These are phyloP conservation scores for Prunus yedoensis DNA, from an alignment of 331 rosid species.

Conservation along the genomic window DNA sequence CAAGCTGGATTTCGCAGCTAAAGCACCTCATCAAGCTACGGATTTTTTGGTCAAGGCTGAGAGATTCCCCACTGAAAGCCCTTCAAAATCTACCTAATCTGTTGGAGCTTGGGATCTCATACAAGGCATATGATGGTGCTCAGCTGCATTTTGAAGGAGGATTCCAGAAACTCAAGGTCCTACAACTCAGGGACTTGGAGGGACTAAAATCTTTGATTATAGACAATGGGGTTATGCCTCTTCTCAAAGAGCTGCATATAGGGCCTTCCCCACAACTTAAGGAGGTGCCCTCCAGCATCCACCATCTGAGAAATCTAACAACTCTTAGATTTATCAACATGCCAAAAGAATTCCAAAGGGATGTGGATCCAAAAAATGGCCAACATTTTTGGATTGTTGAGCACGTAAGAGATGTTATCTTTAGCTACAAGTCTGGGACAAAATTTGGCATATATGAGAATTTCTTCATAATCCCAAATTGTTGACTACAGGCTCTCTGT, in stretches of 20 bases:
- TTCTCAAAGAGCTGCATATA: neutral
- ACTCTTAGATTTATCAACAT: conserved; percentile 1
- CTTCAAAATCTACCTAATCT: conserved; percentile 11
- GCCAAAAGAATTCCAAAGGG: neutral
- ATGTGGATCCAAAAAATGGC: neutral
- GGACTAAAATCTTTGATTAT: conserved; percentile 1
- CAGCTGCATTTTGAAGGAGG: conserved; percentile 21
- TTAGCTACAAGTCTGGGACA: neutral
- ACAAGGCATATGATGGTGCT: neutral
- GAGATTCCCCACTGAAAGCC: neutral
- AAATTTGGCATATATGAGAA: neutral
- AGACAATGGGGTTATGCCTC: conserved; percentile 4
- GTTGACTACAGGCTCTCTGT: no score
- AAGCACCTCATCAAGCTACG: conserved; percentile 1
- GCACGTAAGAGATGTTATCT: neutral
- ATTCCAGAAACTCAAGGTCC: conserved; percentile 5
- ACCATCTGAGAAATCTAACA: neutral
- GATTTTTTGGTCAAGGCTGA: conserved; percentile 19
- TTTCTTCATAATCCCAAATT: no score
- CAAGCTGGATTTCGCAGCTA: conserved; percentile 20
- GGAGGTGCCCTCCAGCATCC: conserved; percentile 4
- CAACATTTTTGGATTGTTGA: neutral
- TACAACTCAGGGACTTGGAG: neutral
- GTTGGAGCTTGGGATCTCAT: conserved; percentile 6
- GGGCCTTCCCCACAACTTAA: neutral